Base-by-base conservation (phyloP, 2,329 filamentous ascomycete genomes). In the Dendryphion nanum region DNA sequence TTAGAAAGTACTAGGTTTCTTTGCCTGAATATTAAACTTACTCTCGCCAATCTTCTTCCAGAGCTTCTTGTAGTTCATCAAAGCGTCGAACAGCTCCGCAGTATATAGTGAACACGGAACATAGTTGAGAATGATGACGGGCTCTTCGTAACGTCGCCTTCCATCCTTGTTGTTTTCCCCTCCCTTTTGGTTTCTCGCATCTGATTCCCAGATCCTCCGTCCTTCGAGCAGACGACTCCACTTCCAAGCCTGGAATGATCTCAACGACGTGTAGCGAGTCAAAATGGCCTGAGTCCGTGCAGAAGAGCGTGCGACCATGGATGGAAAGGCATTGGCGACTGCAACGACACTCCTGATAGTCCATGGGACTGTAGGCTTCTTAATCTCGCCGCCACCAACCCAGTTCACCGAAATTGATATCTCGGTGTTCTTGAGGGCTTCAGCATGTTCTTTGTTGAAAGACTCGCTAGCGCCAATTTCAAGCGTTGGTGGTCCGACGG, bases 351-450 rank as follows among this genome's bases (percentile, higher is more conserved):
- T 55, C 34, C 50, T 41, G 26, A 61, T 47, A 8, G 56, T 56
- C 60, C 59, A 63, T 13, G 53, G 57, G 1, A 51, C 50, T 21
- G 50, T 46, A 4, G 59, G 57, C 30, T 55, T 55, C 42, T 63
- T 63, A 47, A 64, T 51, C 20, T 59, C 51, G 7, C 60, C 60
- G 10, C 60, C 60, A 14, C 60, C 60, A 6, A 54, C 46, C 59
- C 60, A 64, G 33, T 58, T 61, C 4, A 64, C 58, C 2, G 53
- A 58, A 30, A 63, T 59, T 14, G 56, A 59, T 7, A 61, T 59
- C 37, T 62, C 59, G 4, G 54, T 61, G 32, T 58, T 52, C 30
- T 46, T 52, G 4, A 59, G 32, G 4, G 50, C 47, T 40, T 59
- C 54, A 8, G 30, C 41, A 26, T 59, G 52, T 15, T 51, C 41